phyloP scores from a whole-genome alignment of 83 land plant genomes.

The Thuja plicata region DNA sequence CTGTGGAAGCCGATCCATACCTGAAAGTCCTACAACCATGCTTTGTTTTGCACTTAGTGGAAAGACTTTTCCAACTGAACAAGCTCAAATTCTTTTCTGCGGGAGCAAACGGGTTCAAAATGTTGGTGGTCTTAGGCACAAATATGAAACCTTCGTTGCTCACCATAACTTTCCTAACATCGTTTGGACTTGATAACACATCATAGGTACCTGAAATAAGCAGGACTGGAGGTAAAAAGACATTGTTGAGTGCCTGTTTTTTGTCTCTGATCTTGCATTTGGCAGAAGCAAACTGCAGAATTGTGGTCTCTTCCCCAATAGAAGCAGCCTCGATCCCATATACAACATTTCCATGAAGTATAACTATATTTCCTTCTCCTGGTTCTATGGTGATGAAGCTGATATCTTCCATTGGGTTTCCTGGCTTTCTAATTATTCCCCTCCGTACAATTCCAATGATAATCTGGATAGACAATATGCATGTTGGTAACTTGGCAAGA shows the following conservation, averaged over 20 bases:
- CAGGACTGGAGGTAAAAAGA: slow-evolving; percentile 11
- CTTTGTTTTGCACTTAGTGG: slow-evolving; percentile 3
- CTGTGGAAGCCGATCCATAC: not conserved
- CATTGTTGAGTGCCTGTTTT: not conserved
- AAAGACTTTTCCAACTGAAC: not conserved
- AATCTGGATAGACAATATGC: not conserved
- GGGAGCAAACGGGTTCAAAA: slow-evolving; percentile 3
- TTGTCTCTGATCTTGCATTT: slow-evolving; percentile 11
- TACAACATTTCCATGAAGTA: slow-evolving; percentile 2
- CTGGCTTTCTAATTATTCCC: not conserved
- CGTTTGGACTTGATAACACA: slow-evolving; percentile 5
- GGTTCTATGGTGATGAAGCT: not conserved
- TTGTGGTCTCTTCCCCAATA: not conserved
- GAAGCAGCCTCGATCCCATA: not conserved
- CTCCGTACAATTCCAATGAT: slow-evolving; percentile 12
- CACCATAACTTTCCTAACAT: slow-evolving; percentile 5
- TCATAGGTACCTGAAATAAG: slow-evolving; percentile 8
- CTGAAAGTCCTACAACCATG: not conserved
- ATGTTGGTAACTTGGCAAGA: not conserved
- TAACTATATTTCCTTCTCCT: not conserved
- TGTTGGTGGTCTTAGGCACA: slow-evolving; percentile 1
- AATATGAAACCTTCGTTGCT: not conserved
- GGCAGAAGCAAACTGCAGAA: slow-evolving; percentile 15
- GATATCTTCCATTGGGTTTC: not conserved
- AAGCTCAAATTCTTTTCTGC: not conserved